phyloP scores from a whole-genome alignment of 345 rosid genomes.

The Lumnitzera littorea region DNA sequence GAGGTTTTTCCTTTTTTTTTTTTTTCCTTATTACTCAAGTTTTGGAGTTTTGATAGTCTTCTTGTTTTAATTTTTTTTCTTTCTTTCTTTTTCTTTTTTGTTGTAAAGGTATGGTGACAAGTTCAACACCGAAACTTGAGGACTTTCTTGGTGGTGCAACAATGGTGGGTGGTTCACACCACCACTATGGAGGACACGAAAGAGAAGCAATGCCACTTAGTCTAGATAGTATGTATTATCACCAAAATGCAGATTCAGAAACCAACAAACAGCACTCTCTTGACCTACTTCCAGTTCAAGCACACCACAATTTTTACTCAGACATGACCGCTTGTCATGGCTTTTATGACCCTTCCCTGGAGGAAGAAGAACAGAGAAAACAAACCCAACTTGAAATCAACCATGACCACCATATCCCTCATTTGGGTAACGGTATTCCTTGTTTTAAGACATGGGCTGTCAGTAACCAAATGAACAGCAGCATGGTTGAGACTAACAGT shows the following conservation, averaged over 20 bases:
- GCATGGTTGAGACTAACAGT: background rate
- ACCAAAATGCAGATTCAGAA: slow-evolving; percentile 6
- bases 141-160: slow-evolving; percentile 60
- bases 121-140: slow-evolving; percentile 62
- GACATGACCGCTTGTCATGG: background rate
- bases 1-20: background rate
- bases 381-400: slow-evolving; percentile 4
- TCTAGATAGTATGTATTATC: slow-evolving; percentile 20
- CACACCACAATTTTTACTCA: background rate
- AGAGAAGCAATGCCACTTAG: slow-evolving; percentile 17
- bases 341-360: background rate
- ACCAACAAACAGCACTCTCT: slow-evolving; percentile 3
- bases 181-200: slow-evolving; percentile 5
- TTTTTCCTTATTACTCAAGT: background rate
- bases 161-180: slow-evolving; percentile 5
- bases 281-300: slow-evolving; percentile 7
- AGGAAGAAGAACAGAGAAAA: slow-evolving; percentile 5
- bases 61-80: too few species aligned
- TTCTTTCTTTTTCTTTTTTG: background rate
- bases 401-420: slow-evolving; percentile 10
- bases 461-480: background rate
- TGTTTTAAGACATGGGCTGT: slow-evolving; percentile 16
- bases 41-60: background rate
- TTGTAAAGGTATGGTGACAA: slow-evolving; percentile 31
- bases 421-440: slow-evolving; percentile 10